A percentile compares a stretch with the other conserved stretches of the same genome.
phyloP scores from a whole-genome alignment of 345 rosid genomes.

The Syzygium jambos region DNA sequence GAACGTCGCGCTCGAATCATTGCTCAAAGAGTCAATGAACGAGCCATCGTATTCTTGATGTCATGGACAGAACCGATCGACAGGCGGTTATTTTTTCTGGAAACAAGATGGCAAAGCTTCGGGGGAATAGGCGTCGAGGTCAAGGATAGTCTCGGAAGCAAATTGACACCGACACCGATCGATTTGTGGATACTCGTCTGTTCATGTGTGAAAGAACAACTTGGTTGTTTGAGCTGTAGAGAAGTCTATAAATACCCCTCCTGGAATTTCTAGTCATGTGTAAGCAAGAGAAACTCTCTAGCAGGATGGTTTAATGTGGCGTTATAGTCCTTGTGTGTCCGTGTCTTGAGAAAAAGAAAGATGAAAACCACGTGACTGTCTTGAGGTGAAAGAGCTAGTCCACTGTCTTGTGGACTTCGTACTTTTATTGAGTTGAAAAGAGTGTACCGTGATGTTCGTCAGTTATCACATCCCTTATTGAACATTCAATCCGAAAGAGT shows the following conservation, averaged over 20 bases:
- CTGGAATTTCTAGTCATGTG: not conserved
- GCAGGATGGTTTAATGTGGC: not conserved
- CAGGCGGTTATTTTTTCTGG: accelerated
- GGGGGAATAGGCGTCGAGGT: not conserved
- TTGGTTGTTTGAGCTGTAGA: not conserved
- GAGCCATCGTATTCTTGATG: not conserved
- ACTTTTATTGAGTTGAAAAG: accelerated
- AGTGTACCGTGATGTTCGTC: not conserved
- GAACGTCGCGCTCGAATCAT: not conserved
- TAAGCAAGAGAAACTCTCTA: not conserved
- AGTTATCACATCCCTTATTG: accelerated
- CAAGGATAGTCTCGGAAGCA: not conserved
- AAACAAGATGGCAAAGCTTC: not conserved
- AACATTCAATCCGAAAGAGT: not conserved
- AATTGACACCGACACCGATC: not conserved
- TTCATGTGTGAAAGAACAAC: not conserved
- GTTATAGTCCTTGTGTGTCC: not conserved
- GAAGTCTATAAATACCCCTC: not conserved
- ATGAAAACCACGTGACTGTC: not conserved
- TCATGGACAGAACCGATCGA: not conserved
- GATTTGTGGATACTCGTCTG: not conserved
- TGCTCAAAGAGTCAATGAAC: not conserved
- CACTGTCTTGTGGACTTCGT: not conserved
- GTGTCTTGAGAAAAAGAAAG: not conserved
- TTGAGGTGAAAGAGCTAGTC: not conserved